Evolutionary conservation across 768 basidiomycete species (phyloP).

Genomic region (Pleurotus ostreatus): DNA sequence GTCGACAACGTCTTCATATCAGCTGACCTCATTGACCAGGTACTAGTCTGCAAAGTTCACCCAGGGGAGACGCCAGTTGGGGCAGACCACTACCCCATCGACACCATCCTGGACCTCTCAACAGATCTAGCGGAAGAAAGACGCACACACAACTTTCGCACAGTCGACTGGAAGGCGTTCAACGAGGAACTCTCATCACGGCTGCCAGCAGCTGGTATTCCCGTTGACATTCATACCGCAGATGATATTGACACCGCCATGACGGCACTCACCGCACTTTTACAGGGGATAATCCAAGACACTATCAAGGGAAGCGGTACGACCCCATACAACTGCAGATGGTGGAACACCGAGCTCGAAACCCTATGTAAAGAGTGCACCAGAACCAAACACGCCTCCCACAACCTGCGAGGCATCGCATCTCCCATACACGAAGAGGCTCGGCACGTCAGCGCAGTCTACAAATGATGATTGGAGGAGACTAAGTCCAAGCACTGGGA

Average conservation of each 20-base stretch:
- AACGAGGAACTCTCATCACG: slow-evolving; percentile 11
- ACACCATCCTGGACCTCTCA: slow-evolving; percentile 20
- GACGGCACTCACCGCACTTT: not conserved
- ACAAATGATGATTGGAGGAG: not conserved
- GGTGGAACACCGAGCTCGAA: slow-evolving; percentile 29
- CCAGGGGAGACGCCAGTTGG: slow-evolving; percentile 11
- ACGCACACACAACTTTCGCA: slow-evolving; percentile 19
- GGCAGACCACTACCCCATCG: slow-evolving; percentile 40
- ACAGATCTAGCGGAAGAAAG: not conserved
- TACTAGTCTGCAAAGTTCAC: slow-evolving; percentile 24
- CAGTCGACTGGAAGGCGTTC: slow-evolving; percentile 27
- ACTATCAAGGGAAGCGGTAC: slow-evolving; percentile 14
- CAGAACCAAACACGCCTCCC: slow-evolving; percentile 10
- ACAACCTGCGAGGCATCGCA: not conserved
- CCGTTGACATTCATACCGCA: not conserved
- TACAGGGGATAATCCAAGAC: slow-evolving; percentile 14
- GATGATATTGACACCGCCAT: slow-evolving; percentile 7
- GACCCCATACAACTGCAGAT: slow-evolving; percentile 21
- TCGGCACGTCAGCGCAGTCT: slow-evolving; percentile 9
- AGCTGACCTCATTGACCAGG: slow-evolving; percentile 5
- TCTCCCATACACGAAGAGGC: slow-evolving; percentile 17
- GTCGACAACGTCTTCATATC: slow-evolving; percentile 42
- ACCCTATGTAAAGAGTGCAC: not conserved
- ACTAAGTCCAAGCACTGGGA: slow-evolving; percentile 16
- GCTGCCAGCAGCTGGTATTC: not conserved